These are phyloP conservation scores for Pseudogymnoascus sp. DNA, from an alignment of 2,329 filamentous ascomycete genomes.

Conservation along the genomic window DNA sequence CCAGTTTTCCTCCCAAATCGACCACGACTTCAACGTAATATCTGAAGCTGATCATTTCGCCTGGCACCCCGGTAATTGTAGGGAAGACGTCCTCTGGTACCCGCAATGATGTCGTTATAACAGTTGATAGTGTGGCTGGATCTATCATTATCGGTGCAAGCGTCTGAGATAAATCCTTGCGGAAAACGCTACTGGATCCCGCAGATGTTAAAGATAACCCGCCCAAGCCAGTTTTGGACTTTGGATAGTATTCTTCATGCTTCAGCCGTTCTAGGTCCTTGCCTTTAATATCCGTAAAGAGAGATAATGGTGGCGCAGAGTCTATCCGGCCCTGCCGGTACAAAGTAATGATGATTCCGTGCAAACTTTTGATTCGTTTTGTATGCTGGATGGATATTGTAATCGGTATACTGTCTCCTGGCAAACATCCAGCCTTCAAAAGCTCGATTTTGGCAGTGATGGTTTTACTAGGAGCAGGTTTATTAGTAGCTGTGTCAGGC, in stretches of 20 bases:
- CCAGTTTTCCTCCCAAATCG: conserved; percentile 80
- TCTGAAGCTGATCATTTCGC: conserved; percentile 89
- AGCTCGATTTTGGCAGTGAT: conserved; percentile 84
- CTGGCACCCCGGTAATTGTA: conserved; percentile 81
- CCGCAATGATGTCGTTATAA: conserved; percentile 73
- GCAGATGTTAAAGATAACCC: conserved; percentile 81
- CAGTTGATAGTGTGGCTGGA: conserved; percentile 66
- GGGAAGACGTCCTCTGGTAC: conserved; percentile 88
- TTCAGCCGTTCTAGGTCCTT: conserved; percentile 60
- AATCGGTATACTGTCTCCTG: conserved; percentile 75
- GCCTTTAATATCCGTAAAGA: conserved; percentile 43
- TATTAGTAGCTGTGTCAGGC: conserved; percentile 35
- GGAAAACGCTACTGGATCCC: conserved; percentile 83
- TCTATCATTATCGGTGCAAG: conserved; percentile 85
- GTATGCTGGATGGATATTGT: conserved; percentile 79
- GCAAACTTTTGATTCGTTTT: conserved; percentile 81
- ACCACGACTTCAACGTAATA: conserved; percentile 91
- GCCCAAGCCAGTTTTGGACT: conserved; percentile 76
- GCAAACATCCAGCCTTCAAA: conserved; percentile 71
- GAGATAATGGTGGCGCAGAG: conserved; percentile 49
- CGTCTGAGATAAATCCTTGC: conserved; percentile 86
- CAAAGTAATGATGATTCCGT: conserved; percentile 85
- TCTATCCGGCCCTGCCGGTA: conserved; percentile 90
- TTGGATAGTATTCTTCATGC: conserved; percentile 71
- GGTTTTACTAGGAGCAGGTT: conserved; percentile 57